Conservation (phyloP, 257 asterid genomes). For the Ilex aquifolium region DNA sequence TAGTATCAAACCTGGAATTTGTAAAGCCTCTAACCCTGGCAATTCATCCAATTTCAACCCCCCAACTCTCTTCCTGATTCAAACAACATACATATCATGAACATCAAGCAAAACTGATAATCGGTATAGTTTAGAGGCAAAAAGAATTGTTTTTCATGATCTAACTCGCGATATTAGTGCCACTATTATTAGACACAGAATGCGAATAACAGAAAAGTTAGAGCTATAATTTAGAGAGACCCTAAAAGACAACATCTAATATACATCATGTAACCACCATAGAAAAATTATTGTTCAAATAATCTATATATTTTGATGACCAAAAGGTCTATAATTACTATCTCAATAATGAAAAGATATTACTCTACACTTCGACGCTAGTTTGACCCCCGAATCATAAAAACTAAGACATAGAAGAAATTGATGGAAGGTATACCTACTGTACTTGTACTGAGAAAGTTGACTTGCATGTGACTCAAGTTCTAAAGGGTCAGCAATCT, state of each 20-base stretch:
- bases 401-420: slow-evolving; percentile 11
- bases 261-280: not conserved
- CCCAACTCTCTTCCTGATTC: slow-evolving; percentile 85
- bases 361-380: not conserved
- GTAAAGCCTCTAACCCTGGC: slow-evolving; percentile 84
- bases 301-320: not conserved
- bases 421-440: slow-evolving; percentile 49
- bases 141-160: not conserved
- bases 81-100: slow-evolving; percentile 1
- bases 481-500: slow-evolving; percentile 60
- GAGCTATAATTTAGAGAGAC: not conserved
- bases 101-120: not conserved
- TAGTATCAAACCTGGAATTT: slow-evolving; percentile 70
- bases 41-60: slow-evolving; percentile 89
- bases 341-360: no score
- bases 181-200: not conserved
- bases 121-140: not conserved
- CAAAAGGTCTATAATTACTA: not conserved
- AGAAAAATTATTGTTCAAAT: not conserved
- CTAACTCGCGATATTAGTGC: not conserved
- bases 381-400: slow-evolving; percentile 1
- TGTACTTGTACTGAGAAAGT: slow-evolving; percentile 74
- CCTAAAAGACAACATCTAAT: not conserved
- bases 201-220: not conserved
- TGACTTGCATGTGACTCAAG: slow-evolving; percentile 57